A percentile compares a stretch with the other conserved stretches of the same genome.
phyloP scores from a whole-genome alignment of 768 basidiomycete species.

The Phaeotremella fagi region DNA sequence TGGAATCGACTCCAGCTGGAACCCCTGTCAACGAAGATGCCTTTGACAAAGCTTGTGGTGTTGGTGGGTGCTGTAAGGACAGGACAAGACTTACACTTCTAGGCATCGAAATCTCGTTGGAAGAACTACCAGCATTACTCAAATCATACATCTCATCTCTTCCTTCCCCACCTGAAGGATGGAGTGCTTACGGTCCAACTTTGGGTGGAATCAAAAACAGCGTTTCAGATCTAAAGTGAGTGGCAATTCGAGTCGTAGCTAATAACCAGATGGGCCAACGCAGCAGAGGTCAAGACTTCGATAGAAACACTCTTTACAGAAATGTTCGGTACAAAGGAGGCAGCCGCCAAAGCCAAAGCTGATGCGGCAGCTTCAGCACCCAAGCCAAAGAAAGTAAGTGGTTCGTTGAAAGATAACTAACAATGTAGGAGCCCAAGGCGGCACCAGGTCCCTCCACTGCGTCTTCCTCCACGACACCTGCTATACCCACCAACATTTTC shows the following conservation, averaged over 20 bases:
- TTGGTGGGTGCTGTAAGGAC: conserved; percentile 59
- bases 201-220: conserved; percentile 41
- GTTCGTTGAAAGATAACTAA: conserved; percentile 10
- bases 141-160: conserved; percentile 56
- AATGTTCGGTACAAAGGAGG: conserved; percentile 41
- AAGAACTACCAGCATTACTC: conserved; percentile 60
- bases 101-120: conserved; percentile 75
- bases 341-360: conserved; percentile 29
- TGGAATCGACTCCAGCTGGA: conserved; percentile 56
- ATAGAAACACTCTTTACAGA: conserved; percentile 44
- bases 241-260: neutral
- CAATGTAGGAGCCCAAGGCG: too few species aligned
- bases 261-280: conserved; percentile 42
- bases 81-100: neutral
- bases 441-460: too few species aligned
- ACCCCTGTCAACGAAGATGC: conserved; percentile 60
- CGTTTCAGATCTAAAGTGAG: conserved; percentile 40
- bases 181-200: conserved; percentile 65
- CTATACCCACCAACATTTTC: conserved; percentile 62
- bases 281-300: conserved; percentile 39
- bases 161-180: conserved; percentile 57
- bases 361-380: conserved; percentile 24
- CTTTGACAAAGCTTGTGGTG: conserved; percentile 76
- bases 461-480: conserved; percentile 27
- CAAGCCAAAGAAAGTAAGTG: conserved; percentile 12